These are phyloP conservation scores for Aureobasidium leucospermi DNA, from an alignment of 2,329 filamentous ascomycete species.

Conservation along the genomic window DNA sequence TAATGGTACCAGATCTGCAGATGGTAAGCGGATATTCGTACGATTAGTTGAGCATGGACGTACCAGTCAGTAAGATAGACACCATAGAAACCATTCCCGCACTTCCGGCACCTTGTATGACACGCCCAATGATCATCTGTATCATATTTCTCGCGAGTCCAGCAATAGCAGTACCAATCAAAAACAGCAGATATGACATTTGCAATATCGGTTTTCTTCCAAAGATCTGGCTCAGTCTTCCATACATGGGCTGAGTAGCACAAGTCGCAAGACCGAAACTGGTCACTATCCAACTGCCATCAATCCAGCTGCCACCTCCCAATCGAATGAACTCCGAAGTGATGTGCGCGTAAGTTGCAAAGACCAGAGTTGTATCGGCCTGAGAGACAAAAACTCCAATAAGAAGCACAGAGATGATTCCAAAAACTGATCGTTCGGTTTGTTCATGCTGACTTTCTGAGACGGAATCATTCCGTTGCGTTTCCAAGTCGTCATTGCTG, in stretches of 20 bases:
- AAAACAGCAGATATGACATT: slow-evolving; percentile 35
- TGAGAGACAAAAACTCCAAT: slow-evolving; percentile 59
- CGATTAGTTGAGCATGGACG: neutral
- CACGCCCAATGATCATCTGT: slow-evolving; percentile 35
- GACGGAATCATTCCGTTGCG: neutral
- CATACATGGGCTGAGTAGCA: slow-evolving; percentile 36
- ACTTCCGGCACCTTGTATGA: slow-evolving; percentile 37
- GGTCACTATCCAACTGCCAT: slow-evolving; percentile 27
- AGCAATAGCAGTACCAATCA: slow-evolving; percentile 33
- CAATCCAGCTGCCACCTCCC: slow-evolving; percentile 33
- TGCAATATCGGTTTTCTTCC: slow-evolving; percentile 36
- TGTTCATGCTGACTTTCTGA: neutral
- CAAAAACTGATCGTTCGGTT: slow-evolving; percentile 11
- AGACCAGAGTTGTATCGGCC: slow-evolving; percentile 55
- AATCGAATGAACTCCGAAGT: slow-evolving; percentile 40
- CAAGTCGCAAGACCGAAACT: slow-evolving; percentile 38
- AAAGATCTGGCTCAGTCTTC: slow-evolving; percentile 40
- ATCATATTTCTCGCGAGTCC: slow-evolving; percentile 32
- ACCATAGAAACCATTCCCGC: slow-evolving; percentile 39
- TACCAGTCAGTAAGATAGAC: slow-evolving; percentile 38
- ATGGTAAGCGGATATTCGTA: neutral
- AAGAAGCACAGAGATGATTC: slow-evolving; percentile 24
- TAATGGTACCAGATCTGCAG: slow-evolving; percentile 35
- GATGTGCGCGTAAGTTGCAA: slow-evolving; percentile 57
- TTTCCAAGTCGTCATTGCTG: neutral